Conservation (phyloP, 306 rosid species). For the Quercus dentata region DNA sequence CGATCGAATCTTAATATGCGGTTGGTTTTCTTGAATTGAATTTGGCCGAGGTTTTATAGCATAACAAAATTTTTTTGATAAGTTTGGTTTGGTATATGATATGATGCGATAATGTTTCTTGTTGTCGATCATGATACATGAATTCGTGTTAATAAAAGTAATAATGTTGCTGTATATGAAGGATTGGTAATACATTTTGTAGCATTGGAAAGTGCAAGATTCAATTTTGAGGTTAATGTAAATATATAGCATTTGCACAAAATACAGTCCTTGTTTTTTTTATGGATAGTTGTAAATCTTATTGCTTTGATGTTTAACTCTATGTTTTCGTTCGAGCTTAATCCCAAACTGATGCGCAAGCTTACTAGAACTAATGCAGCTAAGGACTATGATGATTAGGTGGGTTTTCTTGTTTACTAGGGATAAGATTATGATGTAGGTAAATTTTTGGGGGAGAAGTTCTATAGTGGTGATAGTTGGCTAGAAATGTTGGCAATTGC, state of each 20-base stretch:
- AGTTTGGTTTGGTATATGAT: not conserved
- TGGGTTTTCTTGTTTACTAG: not conserved
- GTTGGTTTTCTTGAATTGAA: not conserved
- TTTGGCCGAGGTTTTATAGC: not conserved
- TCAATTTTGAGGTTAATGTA: constrained; percentile 6
- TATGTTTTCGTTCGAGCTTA: not conserved
- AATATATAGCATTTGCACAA: constrained; percentile 9
- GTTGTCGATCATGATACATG: constrained; percentile 15
- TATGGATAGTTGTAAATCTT: not conserved
- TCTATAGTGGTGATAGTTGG: not conserved
- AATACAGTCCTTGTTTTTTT: not conserved
- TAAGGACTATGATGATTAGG: not conserved
- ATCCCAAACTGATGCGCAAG: not conserved
- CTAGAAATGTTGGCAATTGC: not conserved
- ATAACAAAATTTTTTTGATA: not conserved
- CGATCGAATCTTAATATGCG: constrained; percentile 32
- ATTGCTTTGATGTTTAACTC: not conserved
- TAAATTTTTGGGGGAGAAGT: not conserved
- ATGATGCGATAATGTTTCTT: not conserved
- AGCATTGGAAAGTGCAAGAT: not conserved
- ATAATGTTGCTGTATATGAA: not conserved
- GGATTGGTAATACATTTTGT: not conserved
- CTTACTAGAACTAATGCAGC: too few species aligned
- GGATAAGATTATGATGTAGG: not conserved
- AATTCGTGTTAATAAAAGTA: constrained; percentile 14